phyloP scores from a whole-genome alignment of 2,329 filamentous ascomycete species.

The Aphanocladium album region DNA sequence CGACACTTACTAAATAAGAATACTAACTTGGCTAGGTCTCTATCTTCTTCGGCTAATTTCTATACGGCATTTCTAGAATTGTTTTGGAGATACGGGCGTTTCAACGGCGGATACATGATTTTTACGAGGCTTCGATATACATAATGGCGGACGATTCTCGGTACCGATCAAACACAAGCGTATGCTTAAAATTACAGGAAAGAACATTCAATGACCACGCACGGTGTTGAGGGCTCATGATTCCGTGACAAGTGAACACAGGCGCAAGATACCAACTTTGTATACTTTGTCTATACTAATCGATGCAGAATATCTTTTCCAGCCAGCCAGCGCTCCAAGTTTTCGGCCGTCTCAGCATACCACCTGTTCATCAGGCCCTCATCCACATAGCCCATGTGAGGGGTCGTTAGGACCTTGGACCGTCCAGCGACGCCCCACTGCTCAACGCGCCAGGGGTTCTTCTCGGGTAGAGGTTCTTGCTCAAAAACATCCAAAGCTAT shows the following conservation, averaged over 20 bases:
- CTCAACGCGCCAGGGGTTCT: slow-evolving; percentile 62
- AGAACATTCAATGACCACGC: neutral
- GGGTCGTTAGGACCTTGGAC: slow-evolving; percentile 58
- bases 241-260: neutral
- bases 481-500: slow-evolving; percentile 72
- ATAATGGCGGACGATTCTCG: slow-evolving; percentile 5
- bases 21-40: slow-evolving; percentile 25
- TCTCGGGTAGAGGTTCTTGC: slow-evolving; percentile 59
- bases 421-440: slow-evolving; percentile 58
- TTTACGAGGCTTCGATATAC: slow-evolving; percentile 9
- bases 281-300: neutral
- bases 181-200: neutral
- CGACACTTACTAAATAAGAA: neutral
- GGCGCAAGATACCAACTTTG: neutral
- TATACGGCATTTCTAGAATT: neutral
- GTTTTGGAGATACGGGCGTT: slow-evolving; percentile 9
- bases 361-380: slow-evolving; percentile 58
- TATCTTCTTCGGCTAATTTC: slow-evolving; percentile 32
- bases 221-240: neutral
- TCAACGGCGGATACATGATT: slow-evolving; percentile 9
- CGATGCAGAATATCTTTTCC: slow-evolving; percentile 18
- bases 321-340: slow-evolving; percentile 48
- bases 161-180: neutral
- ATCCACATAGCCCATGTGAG: slow-evolving; percentile 72
- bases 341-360: slow-evolving; percentile 63